Evolutionary conservation across 345 rosid genomes (phyloP).

Genomic region (Populus simonii): DNA sequence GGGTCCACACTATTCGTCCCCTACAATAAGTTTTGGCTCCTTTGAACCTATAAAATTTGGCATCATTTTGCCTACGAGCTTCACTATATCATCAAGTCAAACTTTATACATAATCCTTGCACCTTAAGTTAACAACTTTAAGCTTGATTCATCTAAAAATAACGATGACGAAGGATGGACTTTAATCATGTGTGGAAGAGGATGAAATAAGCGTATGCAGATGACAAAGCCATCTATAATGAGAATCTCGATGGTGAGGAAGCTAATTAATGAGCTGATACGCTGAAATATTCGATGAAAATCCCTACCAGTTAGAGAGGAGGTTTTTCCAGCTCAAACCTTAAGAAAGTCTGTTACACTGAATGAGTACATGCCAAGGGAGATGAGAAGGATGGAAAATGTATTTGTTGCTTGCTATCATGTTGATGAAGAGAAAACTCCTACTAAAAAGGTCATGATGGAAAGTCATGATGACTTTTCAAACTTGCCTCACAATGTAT

Average conservation of each 20-base stretch:
- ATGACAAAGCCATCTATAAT: neutral
- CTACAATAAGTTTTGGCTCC: neutral
- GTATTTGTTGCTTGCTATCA: neutral
- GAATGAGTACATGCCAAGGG: neutral
- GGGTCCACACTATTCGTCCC: neutral
- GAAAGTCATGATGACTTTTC: neutral
- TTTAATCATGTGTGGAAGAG: neutral
- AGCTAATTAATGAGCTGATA: too few species aligned
- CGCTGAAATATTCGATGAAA: neutral
- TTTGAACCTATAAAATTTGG: too few species aligned
- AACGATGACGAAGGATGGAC: neutral
- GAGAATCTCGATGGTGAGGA: too few species aligned
- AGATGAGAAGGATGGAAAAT: neutral
- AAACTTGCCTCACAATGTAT: neutral
- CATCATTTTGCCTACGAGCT: too few species aligned
- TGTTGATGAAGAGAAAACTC: neutral
- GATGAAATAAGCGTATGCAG: neutral
- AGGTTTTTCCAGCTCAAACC: neutral
- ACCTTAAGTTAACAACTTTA: too few species aligned
- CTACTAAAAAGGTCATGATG: neutral
- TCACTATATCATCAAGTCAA: too few species aligned
- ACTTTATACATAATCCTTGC: too few species aligned
- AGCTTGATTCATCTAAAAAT: too few species aligned
- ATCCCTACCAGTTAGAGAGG: neutral
- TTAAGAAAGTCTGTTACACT: neutral